These are phyloP conservation scores for Leccinum subrobustum DNA, from an alignment of 1,284 basidiomycete genomes.

Conservation along the genomic window DNA sequence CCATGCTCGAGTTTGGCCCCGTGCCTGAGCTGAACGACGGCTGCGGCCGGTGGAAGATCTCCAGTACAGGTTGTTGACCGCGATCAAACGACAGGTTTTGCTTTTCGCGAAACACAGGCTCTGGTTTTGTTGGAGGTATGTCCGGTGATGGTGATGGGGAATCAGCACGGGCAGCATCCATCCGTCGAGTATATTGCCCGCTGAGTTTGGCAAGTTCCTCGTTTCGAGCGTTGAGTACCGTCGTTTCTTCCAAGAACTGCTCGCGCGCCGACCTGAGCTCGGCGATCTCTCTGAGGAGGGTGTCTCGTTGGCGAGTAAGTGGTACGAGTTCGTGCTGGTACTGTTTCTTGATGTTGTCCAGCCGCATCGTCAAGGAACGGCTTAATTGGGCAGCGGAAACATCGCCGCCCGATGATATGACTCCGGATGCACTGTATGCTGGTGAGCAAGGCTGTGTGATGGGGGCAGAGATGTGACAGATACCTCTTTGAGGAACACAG, in stretches of 20 bases:
- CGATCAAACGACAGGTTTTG: constrained; percentile 37
- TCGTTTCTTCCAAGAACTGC: constrained; percentile 87
- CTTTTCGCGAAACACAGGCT: constrained; percentile 29
- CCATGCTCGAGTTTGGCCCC: constrained; percentile 23
- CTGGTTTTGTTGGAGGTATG: constrained; percentile 16
- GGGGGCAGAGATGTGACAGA: constrained; percentile 7
- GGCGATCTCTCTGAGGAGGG: constrained; percentile 76
- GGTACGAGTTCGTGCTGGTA: constrained; percentile 87
- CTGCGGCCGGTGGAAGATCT: constrained; percentile 20
- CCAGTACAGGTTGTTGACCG: constrained; percentile 24
- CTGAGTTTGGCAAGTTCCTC: constrained; percentile 89
- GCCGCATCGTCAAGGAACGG: constrained; percentile 79
- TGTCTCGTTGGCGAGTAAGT: constrained; percentile 80
- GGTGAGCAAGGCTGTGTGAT: constrained; percentile 21
- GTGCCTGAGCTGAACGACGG: constrained; percentile 29
- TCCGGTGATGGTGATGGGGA: constrained; percentile 28
- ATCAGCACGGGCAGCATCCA: constrained; percentile 53
- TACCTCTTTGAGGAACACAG: constrained; percentile 74
- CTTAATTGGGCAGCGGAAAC: constrained; percentile 53
- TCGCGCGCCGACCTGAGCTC: constrained; percentile 89
- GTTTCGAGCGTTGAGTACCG: constrained; percentile 87
- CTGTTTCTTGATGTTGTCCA: constrained; percentile 86
- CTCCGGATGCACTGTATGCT: constrained; percentile 25
- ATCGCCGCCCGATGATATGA: constrained; percentile 36
- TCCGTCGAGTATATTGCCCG: constrained; percentile 73